phyloP scores from a whole-genome alignment of 2,329 filamentous ascomycete genomes.

The Leptographium radiaticola region DNA sequence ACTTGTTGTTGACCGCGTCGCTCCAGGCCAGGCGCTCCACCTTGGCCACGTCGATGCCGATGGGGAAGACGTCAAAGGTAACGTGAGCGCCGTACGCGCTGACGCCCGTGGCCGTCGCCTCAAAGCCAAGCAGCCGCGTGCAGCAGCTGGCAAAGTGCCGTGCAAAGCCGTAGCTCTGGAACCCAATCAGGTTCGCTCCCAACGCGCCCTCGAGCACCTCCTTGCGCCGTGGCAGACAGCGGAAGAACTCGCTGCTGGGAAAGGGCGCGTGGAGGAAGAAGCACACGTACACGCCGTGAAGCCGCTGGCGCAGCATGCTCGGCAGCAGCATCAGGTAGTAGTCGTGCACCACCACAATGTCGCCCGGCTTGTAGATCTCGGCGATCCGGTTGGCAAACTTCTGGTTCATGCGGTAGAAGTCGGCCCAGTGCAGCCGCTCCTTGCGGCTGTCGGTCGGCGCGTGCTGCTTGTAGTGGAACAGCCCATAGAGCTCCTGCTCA shows the following conservation, averaged over 20 bases:
- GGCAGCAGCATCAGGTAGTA: constrained; percentile 87
- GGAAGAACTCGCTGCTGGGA: constrained; percentile 88
- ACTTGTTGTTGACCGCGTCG: constrained; percentile 55
- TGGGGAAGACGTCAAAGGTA: constrained; percentile 85
- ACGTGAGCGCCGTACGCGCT: constrained; percentile 83
- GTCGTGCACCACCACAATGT: constrained; percentile 86
- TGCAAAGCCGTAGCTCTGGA: constrained; percentile 92
- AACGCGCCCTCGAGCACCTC: constrained; percentile 83
- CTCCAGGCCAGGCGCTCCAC: constrained; percentile 66
- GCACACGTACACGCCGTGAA: constrained; percentile 83
- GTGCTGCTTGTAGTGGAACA: constrained; percentile 94
- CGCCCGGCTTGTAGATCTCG: constrained; percentile 80
- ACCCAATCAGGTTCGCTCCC: constrained; percentile 84
- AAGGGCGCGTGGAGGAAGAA: constrained; percentile 94
- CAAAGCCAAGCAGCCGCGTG: constrained; percentile 80
- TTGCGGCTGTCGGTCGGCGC: constrained; percentile 75
- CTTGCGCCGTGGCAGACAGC: constrained; percentile 77
- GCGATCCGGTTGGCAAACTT: constrained; percentile 83
- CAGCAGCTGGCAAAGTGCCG: constrained; percentile 92
- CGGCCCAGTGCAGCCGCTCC: constrained; percentile 74
- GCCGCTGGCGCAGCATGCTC: constrained; percentile 71
- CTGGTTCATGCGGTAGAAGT: constrained; percentile 88
- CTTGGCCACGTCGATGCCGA: constrained; percentile 79
- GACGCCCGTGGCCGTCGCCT: constrained; percentile 71
- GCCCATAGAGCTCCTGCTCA: constrained; percentile 79